Percentiles rank a stretch among this genome's conserved stretches.
phyloP scores from a whole-genome alignment of 257 asterid species.

The Salvia hispanica region DNA sequence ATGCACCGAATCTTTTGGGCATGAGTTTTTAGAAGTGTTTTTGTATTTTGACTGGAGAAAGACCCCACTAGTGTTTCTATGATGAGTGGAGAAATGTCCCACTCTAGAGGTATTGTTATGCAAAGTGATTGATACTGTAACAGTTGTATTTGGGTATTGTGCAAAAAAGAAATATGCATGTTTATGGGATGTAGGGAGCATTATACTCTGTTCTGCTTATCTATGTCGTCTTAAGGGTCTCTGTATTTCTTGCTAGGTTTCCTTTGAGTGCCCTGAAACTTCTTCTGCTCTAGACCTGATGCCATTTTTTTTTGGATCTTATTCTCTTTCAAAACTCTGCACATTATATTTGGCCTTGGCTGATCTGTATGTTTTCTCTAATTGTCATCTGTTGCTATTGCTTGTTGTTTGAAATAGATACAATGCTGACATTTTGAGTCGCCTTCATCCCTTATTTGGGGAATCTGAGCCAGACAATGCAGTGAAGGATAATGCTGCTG shows the following conservation, averaged over 20 bases:
- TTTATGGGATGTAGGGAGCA: no score
- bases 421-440: conserved; percentile 62
- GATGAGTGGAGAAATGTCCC: no score
- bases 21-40: no score
- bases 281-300: conserved; percentile 7
- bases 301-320: not conserved
- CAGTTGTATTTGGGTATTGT: no score
- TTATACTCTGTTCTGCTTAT: not conserved
- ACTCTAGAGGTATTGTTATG: no score
- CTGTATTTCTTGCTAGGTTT: not conserved
- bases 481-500: conserved; percentile 96
- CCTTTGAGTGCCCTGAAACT: not conserved
- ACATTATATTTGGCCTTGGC: conserved; percentile 33
- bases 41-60: no score
- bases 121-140: no score
- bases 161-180: no score
- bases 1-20: no score
- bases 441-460: conserved; percentile 83
- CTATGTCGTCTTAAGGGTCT: not conserved
- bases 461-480: conserved; percentile 94
- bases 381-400: conserved; percentile 27
- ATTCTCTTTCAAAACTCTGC: conserved; percentile 19
- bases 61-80: no score
- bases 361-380: conserved; percentile 38
- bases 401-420: conserved; percentile 55